These are phyloP conservation scores for Fusarium oxysporum DNA, from an alignment of 2,329 filamentous ascomycete genomes.

Conservation along the genomic window DNA sequence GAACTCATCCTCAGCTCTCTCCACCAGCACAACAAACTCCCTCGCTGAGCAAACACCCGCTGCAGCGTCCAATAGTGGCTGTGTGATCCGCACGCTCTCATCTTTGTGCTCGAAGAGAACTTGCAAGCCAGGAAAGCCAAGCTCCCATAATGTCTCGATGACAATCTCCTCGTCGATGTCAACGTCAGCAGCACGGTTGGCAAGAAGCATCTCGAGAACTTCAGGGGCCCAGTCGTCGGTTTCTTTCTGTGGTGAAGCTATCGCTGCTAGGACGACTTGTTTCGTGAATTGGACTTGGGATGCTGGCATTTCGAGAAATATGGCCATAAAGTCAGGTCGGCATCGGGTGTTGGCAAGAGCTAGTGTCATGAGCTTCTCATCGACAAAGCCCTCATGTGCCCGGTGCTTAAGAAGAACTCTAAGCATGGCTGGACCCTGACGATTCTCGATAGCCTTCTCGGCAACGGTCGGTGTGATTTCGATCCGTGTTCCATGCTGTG, in stretches of 20 bases:
- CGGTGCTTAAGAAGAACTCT: conserved; percentile 27
- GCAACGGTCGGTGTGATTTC: conserved; percentile 17
- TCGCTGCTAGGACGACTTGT: conserved; percentile 21
- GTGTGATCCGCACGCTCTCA: conserved; percentile 20
- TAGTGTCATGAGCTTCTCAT: conserved; percentile 20
- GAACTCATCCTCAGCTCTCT: conserved; percentile 23
- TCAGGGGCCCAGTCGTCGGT: conserved; percentile 26
- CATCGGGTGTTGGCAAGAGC: conserved; percentile 20
- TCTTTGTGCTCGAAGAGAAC: conserved; percentile 19
- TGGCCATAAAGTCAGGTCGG: conserved; percentile 27
- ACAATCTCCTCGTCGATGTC: conserved; percentile 27
- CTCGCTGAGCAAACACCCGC: conserved; percentile 23
- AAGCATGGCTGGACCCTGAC: conserved; percentile 27
- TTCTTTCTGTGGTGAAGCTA: conserved; percentile 15
- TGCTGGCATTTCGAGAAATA: conserved; percentile 24
- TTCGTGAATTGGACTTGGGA: conserved; percentile 20
- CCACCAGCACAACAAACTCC: conserved; percentile 14
- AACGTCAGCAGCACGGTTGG: conserved; percentile 20
- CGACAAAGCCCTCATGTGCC: conserved; percentile 16
- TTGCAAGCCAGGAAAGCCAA: conserved; percentile 21
- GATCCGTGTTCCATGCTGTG: conserved; percentile 12
- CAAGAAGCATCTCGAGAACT: conserved; percentile 31
- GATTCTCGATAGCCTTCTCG: conserved; percentile 26
- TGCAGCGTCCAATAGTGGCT: conserved; percentile 23
- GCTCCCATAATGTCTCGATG: conserved; percentile 11